These are phyloP conservation scores for Talaromyces sp. DNA, from an alignment of 2,329 filamentous ascomycete species.

Conservation along the genomic window DNA sequence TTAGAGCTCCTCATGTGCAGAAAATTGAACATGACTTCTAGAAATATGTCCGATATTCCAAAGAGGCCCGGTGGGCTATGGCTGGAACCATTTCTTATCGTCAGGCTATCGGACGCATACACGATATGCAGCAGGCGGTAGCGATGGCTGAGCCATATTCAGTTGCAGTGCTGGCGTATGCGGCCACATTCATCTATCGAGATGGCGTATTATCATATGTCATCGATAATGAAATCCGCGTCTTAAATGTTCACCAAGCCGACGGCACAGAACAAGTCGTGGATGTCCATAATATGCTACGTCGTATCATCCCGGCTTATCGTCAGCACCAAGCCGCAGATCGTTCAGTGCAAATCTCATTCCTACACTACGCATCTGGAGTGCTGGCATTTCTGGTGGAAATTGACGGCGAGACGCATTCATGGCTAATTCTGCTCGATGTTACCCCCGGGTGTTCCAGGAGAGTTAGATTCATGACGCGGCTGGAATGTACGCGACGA, in stretches of 20 bases:
- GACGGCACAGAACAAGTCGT: constrained; percentile 52
- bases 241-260: constrained; percentile 54
- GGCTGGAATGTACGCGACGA: constrained; percentile 47
- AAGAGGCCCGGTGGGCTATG: constrained; percentile 41
- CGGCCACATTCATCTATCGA: constrained; percentile 57
- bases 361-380: constrained; percentile 54
- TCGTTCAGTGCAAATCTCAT: constrained; percentile 45
- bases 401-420: constrained; percentile 33
- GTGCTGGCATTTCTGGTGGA: constrained; percentile 56
- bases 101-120: constrained; percentile 54
- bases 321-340: constrained; percentile 20
- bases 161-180: constrained; percentile 55
- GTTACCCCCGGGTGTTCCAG: constrained; percentile 25
- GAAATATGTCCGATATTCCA: constrained; percentile 40
- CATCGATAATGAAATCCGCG: constrained; percentile 48
- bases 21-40: constrained; percentile 22
- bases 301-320: constrained; percentile 32
- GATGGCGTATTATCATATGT: constrained; percentile 63
- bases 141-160: constrained; percentile 59
- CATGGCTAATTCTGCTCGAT: constrained; percentile 53
- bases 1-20: neutral
- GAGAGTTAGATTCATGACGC: constrained; percentile 40
- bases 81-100: constrained; percentile 42
- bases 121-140: constrained; percentile 58
- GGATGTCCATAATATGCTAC: constrained; percentile 45